Evolutionary conservation across 306 rosid species (phyloP).

Genomic region (Castanea sativa): DNA sequence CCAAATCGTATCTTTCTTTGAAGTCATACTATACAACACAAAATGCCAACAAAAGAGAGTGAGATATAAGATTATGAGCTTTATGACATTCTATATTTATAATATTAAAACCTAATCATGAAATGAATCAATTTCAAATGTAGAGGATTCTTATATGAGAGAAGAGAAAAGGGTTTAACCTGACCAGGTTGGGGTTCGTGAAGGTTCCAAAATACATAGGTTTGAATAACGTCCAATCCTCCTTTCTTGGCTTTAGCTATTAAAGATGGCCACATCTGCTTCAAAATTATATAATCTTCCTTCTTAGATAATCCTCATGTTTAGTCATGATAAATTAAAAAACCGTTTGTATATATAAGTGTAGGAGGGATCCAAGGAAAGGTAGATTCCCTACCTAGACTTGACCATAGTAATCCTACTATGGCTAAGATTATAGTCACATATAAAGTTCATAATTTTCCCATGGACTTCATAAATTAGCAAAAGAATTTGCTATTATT

Average conservation of each 20-base stretch:
- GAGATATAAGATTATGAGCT: too few relatives aligned
- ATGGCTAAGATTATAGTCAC: too few relatives aligned
- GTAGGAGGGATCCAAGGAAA: too few relatives aligned
- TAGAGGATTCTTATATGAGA: not conserved
- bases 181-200: constrained; percentile 73
- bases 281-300: not conserved
- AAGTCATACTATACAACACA: constrained; percentile 55
- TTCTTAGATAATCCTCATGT: constrained; percentile 9
- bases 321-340: constrained; percentile 22
- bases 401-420: too few relatives aligned
- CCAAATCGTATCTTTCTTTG: constrained; percentile 62
- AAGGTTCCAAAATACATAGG: constrained; percentile 91
- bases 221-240: constrained; percentile 81
- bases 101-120: too few relatives aligned
- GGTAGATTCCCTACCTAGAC: too few relatives aligned
- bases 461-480: too few relatives aligned
- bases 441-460: too few relatives aligned
- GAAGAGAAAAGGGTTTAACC: constrained; percentile 4
- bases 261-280: constrained; percentile 89
- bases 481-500: too few relatives aligned
- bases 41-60: not conserved
- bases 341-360: too few relatives aligned
- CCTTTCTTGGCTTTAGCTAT: constrained; percentile 87
- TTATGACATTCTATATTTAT: too few relatives aligned
- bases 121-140: too few relatives aligned